phyloP scores from a whole-genome alignment of 495 filamentous ascomycete species.

The Neurospora sp. region DNA sequence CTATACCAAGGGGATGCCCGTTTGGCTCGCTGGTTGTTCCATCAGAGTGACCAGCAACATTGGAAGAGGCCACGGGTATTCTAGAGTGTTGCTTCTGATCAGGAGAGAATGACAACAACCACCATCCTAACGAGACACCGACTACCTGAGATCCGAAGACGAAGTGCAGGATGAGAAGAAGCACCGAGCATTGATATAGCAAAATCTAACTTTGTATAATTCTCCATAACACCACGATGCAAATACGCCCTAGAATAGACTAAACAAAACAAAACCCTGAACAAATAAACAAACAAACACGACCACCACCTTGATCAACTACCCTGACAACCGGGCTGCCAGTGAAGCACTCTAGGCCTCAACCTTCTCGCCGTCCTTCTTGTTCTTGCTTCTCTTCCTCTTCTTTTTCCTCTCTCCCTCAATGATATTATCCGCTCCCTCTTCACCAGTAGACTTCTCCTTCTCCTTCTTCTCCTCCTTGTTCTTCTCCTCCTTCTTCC shows the following conservation, averaged over 20 bases:
- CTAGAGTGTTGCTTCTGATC: too few species aligned
- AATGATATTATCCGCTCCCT: conserved; percentile 9
- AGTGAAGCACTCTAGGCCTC: background rate
- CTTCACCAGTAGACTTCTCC: conserved; percentile 4
- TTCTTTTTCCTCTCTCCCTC: conserved; percentile 39
- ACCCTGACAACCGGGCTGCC: background rate
- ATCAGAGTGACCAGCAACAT: too few species aligned
- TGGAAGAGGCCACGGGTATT: too few species aligned
- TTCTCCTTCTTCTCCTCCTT: conserved; percentile 30
- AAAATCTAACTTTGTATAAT: background rate
- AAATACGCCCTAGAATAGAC: background rate
- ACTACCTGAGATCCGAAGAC: background rate
- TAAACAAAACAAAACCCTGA: background rate
- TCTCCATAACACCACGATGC: background rate
- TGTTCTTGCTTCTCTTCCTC: conserved; percentile 36
- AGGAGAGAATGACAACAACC: background rate
- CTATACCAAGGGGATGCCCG: too few species aligned
- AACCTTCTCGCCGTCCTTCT: conserved; percentile 10
- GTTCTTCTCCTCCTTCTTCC: conserved; percentile 39
- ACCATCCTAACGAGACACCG: background rate
- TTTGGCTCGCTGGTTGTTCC: too few species aligned
- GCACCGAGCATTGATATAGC: background rate
- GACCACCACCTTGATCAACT: background rate
- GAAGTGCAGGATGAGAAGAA: background rate
- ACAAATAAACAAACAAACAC: background rate